These are phyloP conservation scores for Aureobasidium sp. DNA, from an alignment of 2,329 filamentous ascomycete species.

Conservation along the genomic window DNA sequence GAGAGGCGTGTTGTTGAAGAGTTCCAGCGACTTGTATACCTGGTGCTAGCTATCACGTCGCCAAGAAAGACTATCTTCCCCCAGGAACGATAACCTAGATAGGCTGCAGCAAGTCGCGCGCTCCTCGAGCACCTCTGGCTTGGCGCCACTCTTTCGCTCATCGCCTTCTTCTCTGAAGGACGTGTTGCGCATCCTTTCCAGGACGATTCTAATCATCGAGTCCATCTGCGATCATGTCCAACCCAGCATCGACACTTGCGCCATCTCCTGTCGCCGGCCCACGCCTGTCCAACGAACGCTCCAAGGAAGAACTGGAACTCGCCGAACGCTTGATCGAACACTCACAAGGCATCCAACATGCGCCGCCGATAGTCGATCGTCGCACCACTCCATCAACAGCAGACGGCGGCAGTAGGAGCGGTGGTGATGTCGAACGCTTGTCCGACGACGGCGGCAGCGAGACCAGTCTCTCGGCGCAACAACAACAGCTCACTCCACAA, in stretches of 20 bases:
- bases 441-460: neutral
- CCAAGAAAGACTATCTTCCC: neutral
- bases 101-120: constrained; percentile 1
- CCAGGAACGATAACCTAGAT: neutral
- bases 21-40: neutral
- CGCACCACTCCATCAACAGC: constrained; percentile 11
- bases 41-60: neutral
- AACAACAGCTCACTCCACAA: constrained; percentile 12
- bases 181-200: neutral
- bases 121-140: neutral
- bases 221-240: neutral
- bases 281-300: constrained; percentile 32
- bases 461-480: neutral
- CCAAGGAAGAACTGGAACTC: constrained; percentile 41
- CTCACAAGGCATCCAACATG: constrained; percentile 26
- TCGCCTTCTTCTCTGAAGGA: neutral
- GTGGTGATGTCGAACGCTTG: constrained; percentile 6
- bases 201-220: neutral
- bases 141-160: neutral
- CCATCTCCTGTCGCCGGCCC: neutral
- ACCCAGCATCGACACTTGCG: neutral
- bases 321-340: constrained; percentile 41
- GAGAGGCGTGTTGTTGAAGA: neutral
- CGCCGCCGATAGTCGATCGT: constrained; percentile 12
- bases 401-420: constrained; percentile 5